Percentiles rank a stretch among this genome's conserved stretches.
Evolutionary conservation across 345 rosid species (phyloP).

Genomic region (Citrus australasica): DNA sequence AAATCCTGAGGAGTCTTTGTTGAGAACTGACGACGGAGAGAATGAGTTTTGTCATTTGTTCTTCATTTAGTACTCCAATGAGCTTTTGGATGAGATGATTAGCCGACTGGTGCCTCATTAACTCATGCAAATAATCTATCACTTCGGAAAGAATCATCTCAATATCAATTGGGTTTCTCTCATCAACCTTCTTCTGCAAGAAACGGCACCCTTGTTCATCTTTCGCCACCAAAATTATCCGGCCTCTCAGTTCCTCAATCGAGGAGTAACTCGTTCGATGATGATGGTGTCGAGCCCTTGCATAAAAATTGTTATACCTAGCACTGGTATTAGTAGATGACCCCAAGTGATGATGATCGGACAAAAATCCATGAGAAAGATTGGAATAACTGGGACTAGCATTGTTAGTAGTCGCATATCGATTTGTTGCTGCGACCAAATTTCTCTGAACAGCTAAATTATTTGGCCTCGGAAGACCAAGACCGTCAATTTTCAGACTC

Average conservation of each 20-base stretch:
- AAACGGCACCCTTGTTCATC: slow-evolving; percentile 7
- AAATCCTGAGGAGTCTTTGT: slow-evolving; percentile 12
- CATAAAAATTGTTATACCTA: background rate
- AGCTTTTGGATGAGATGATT: slow-evolving; percentile 28
- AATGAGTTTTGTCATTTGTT: slow-evolving; percentile 20
- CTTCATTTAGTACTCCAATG: slow-evolving; percentile 11
- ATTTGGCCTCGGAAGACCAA: background rate
- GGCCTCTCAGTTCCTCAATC: slow-evolving; percentile 17
- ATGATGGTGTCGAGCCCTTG: background rate
- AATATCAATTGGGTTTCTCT: background rate
- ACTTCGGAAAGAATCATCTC: slow-evolving; percentile 28
- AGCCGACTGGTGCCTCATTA: slow-evolving; percentile 20
- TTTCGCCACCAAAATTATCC: slow-evolving; percentile 5
- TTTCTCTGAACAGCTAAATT: background rate
- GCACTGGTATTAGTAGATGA: background rate
- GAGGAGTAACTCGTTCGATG: background rate
- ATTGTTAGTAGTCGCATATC: background rate
- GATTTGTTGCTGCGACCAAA: background rate
- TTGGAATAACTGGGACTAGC: background rate
- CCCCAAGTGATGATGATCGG: background rate
- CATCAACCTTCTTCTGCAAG: slow-evolving; percentile 9
- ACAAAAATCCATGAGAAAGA: background rate
- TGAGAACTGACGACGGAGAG: background rate
- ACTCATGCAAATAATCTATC: slow-evolving; percentile 22
- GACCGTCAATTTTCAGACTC: background rate